Percentiles rank a stretch among this genome's conserved stretches.
These are phyloP conservation scores for Magnusiomyces clavatus DNA, from an alignment of 1,139 yeast species.

Conservation along the genomic window DNA sequence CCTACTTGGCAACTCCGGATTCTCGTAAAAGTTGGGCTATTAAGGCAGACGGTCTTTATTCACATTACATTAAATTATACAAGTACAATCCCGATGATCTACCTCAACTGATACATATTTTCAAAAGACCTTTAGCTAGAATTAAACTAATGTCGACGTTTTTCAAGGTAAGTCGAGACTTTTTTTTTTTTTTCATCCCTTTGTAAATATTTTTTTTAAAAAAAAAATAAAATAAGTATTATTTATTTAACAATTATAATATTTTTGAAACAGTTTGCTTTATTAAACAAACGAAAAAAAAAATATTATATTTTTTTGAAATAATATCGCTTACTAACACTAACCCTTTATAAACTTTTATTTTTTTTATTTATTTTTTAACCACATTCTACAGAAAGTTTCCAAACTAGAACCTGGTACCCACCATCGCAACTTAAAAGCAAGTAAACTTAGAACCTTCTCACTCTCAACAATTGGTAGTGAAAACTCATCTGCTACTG, in stretches of 20 bases:
- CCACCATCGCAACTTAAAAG: neutral
- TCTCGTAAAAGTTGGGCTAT: slow-evolving; percentile 10
- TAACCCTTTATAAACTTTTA: neutral
- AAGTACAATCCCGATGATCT: slow-evolving; percentile 30
- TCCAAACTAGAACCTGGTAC: neutral
- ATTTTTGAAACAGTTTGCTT: slow-evolving; percentile 9
- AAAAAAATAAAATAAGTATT: slow-evolving; percentile 19
- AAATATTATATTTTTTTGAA: slow-evolving; percentile 4
- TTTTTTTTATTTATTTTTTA: neutral
- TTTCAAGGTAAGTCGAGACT: slow-evolving; percentile 15
- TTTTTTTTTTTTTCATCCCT: neutral
- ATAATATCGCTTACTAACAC: slow-evolving; percentile 6
- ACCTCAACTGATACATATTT: slow-evolving; percentile 31
- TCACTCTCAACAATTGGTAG: slow-evolving; percentile 11
- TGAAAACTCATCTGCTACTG: slow-evolving; percentile 13
- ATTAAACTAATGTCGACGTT: slow-evolving; percentile 31
- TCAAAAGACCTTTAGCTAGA: slow-evolving; percentile 37
- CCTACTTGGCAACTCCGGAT: neutral
- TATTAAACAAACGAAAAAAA: slow-evolving; percentile 21
- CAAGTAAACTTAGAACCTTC: slow-evolving; percentile 15
- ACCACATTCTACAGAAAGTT: neutral
- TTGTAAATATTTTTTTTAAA: slow-evolving; percentile 12
- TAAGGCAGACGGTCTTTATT: slow-evolving; percentile 4
- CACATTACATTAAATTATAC: slow-evolving; percentile 30
- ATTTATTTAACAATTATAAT: neutral